Evolutionary conservation across 2,329 filamentous ascomycete genomes (phyloP).

Genomic region (Colletotrichum camelliae): DNA sequence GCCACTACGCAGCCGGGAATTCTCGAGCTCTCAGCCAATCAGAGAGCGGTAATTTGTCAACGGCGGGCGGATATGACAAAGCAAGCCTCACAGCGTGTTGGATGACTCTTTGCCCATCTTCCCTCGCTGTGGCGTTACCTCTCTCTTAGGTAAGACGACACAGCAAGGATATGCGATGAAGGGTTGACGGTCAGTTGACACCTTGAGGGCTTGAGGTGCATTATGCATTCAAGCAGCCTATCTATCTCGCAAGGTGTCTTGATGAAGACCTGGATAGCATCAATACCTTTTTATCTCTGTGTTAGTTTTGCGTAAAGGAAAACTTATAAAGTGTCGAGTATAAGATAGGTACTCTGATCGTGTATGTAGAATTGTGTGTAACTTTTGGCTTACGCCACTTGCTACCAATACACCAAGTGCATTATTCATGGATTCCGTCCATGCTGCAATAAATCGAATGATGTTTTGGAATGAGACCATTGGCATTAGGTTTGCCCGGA

Average conservation of each 20-base stretch:
- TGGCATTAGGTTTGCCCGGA: neutral
- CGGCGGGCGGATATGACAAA: neutral
- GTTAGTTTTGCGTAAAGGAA: too few species aligned
- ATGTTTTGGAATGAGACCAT: neutral
- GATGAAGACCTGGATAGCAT: too few species aligned
- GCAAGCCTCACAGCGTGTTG: neutral
- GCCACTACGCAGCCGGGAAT: neutral
- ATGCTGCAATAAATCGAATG: neutral
- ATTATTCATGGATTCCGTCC: neutral
- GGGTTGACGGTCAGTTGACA: neutral
- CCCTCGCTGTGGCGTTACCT: neutral
- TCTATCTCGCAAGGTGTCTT: too few species aligned
- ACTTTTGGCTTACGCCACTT: too few species aligned
- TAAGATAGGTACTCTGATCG: too few species aligned
- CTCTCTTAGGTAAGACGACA: neutral
- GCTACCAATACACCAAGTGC: too few species aligned
- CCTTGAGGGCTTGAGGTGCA: neutral
- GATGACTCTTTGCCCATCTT: neutral
- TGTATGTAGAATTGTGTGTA: too few species aligned
- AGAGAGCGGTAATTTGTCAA: slow-evolving; percentile 13
- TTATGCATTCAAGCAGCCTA: too few species aligned
- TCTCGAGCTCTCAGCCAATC: neutral
- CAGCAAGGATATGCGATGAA: neutral
- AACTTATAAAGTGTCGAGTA: too few species aligned
- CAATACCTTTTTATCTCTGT: too few species aligned